Base-by-base conservation (phyloP, 176 grass and related monocot species). In the Alloteropsis semialata region DNA sequence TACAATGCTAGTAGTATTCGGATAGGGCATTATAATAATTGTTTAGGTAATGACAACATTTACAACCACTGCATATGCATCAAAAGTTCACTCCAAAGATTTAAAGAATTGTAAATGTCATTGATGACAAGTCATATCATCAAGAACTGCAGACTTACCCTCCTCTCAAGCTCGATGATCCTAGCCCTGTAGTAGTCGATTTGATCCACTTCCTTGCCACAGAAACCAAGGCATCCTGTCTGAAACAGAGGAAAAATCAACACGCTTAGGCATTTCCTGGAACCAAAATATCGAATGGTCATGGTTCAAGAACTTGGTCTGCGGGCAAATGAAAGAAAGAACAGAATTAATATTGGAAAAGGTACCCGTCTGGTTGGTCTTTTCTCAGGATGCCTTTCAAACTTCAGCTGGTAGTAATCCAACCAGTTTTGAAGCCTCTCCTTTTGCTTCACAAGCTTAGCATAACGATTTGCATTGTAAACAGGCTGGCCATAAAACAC, bases 371-470 rank as follows among this genome's bases (percentile, higher is more conserved):
- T 74, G 41, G 72, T 88, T 90, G 96, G 90, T 84, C 87, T 92
- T 88, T 71, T 92, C 2, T 81, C 87, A 84, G 96, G 91, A 92
- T 95, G 89, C 22, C 92, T 88, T 86, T 95, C 96, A 76, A 88
- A 93, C 80, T 98, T 98, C 32, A 88, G 92, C 43, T 93, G 89
- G 64, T 98, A 90, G 80, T 95, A 98, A 69, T 98, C 96, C 68
- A 98, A 69, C 96, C 92, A 95, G 33, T 98, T 98, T 78, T 95
- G 96, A 22, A 98, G 91, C 34, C 92, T 88, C 51, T 93, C 92
- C 48, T 74, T 95, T 82, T 84, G 28, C 54, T 86, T 95, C 66
- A 98, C 82, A 3, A 98, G 96, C 80, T 87, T 95, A 75, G 90
- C 90, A 55, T 89, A 98, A 69, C 79, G 87, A 69, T 98, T 98